phyloP scores from a whole-genome alignment of 2,329 filamentous ascomycete genomes.

The Aspergillus fumigatiaffinis region DNA sequence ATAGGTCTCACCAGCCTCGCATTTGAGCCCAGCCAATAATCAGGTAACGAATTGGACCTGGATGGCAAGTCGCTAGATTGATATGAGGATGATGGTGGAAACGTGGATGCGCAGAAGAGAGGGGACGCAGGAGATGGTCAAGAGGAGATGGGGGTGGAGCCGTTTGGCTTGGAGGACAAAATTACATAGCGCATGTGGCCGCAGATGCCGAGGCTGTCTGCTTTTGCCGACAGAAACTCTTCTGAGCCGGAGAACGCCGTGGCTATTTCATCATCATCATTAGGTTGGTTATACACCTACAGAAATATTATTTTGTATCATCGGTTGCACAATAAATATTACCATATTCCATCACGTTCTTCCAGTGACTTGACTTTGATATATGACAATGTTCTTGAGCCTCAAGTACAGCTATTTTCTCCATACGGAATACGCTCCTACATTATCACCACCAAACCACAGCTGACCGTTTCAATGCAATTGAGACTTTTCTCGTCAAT shows the following conservation, averaged over 20 bases:
- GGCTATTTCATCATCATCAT: neutral
- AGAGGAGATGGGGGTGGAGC: conserved; percentile 16
- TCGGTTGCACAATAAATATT: neutral
- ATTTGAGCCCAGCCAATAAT: conserved; percentile 17
- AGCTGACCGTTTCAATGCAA: neutral
- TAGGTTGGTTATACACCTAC: neutral
- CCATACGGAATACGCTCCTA: neutral
- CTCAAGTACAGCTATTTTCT: too few species aligned
- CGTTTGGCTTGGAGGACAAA: conserved; percentile 5
- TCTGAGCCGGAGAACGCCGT: conserved; percentile 2
- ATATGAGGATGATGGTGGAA: neutral
- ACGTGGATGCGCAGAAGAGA: conserved; percentile 3
- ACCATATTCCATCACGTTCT: neutral
- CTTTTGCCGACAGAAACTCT: conserved; percentile 9
- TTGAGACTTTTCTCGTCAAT: neutral
- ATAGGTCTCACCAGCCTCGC: conserved; percentile 23
- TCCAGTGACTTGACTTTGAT: neutral
- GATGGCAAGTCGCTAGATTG: neutral
- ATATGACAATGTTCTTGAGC: neutral
- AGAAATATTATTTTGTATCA: neutral
- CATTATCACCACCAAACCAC: neutral
- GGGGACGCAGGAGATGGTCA: conserved; percentile 8
- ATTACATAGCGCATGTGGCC: conserved; percentile 15
- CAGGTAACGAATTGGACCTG: conserved; percentile 1
- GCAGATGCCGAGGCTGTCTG: conserved; percentile 15